These are phyloP conservation scores for Hypoxylon sp. DNA, from an alignment of 2,329 filamentous ascomycete genomes.

Conservation along the genomic window DNA sequence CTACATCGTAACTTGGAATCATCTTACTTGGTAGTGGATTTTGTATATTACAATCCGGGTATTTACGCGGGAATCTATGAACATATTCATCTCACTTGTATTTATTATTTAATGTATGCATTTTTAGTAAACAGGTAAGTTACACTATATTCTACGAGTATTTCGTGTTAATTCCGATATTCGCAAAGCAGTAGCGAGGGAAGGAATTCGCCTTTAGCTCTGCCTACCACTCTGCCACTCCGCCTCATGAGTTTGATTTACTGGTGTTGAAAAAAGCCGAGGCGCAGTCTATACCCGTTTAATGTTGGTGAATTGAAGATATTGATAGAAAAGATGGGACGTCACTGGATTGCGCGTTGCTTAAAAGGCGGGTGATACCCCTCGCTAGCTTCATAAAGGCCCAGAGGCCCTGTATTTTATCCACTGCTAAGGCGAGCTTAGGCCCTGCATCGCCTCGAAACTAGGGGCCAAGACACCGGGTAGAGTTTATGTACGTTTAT, in stretches of 20 bases:
- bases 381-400: constrained; percentile 1
- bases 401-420: constrained; percentile 6
- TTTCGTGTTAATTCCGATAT: too few species aligned
- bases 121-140: too few species aligned
- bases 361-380: neutral
- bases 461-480: constrained; percentile 2
- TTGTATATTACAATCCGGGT: constrained; percentile 27
- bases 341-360: constrained; percentile 31
- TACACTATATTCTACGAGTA: too few species aligned
- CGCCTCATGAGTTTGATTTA: constrained; percentile 3
- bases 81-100: constrained; percentile 11
- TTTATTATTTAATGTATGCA: too few species aligned
- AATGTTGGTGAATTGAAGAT: neutral
- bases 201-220: too few species aligned
- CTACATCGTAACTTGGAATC: neutral
- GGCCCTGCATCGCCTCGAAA: constrained; percentile 9
- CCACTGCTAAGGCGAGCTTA: constrained; percentile 2
- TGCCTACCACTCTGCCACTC: too few species aligned
- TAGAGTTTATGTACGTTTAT: neutral
- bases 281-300: constrained; percentile 19
- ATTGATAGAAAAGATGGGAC: constrained; percentile 23
- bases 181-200: too few species aligned
- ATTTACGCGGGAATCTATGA: constrained; percentile 24
- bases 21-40: constrained; percentile 2
- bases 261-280: constrained; percentile 2